Evolutionary conservation across 2,329 filamentous ascomycete genomes (phyloP), one percentile per base, ranked within the genome.

Genomic region (Clathrospora elynae): DNA sequence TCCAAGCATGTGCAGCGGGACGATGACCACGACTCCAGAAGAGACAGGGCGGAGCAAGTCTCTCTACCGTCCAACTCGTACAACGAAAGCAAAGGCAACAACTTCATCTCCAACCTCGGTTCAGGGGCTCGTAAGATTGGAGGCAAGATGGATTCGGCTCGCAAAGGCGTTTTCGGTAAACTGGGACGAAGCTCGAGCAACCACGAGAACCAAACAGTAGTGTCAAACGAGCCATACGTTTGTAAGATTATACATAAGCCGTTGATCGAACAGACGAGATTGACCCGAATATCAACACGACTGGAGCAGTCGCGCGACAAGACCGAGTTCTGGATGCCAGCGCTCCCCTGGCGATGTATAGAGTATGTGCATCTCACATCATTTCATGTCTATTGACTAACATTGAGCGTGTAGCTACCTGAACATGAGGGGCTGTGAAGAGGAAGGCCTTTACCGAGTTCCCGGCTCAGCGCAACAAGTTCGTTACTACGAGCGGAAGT

Each of bases 301-400:
- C 75, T 97, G 29, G 89, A 95, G 63, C 83, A 88, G 48, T 96
- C 91, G 7, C 83, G 86, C 50, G 92, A 97, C 65, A 96, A 96
- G 77, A 97, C 92, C 0, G 92, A 96, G 64, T 97, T 95, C 65
- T 97, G 92, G 92, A 96, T 97, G 91, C 92, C 92, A 9, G 88
- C 90, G 5, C 85, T 97, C 45, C 91, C 92, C 0, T 96, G 92
- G 87, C 81, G 92, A 51, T 95, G 90, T 45, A 96, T 97, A 54
- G 92, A 97, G 78, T 84, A 73, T 64, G 79, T 74, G n/a, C n/a
- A 20, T 11, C 35, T 14, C 5, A 13, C 6, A 8, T 12, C 2
- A 4, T 7, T 31, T 20, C 6, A 11, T 3, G 17, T 8, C 14
- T 22, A 18, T n/a, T 18, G 23, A 12, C 51, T 57, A 42, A 61